Conservation (phyloP, 2,329 filamentous ascomycete genomes). For the Triangularia verruculosa region DNA sequence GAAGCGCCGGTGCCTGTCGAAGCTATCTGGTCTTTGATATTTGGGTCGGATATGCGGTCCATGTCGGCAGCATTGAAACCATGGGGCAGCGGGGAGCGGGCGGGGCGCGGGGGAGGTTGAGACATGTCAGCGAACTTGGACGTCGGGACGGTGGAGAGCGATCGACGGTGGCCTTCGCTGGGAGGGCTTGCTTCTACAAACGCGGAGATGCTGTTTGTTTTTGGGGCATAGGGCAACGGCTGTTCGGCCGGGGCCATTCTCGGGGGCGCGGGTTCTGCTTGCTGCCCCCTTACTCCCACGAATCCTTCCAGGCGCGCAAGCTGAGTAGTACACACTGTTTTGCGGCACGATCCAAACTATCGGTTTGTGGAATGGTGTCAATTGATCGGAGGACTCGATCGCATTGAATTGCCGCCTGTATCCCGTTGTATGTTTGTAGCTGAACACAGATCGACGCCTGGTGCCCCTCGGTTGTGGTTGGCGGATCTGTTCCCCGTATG, state of each 20-base stretch:
- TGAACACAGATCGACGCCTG: not conserved
- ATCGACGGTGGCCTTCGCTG: constrained; percentile 47
- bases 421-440: not conserved
- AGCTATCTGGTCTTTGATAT: constrained; percentile 57
- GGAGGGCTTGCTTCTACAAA: constrained; percentile 4
- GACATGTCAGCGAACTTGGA: constrained; percentile 59
- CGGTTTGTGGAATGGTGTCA: not conserved
- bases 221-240: constrained; percentile 1
- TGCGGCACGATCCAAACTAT: not conserved
- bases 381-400: not conserved
- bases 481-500: not conserved
- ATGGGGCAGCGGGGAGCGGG: constrained; percentile 53
- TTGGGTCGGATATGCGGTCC: constrained; percentile 57
- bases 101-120: constrained; percentile 46
- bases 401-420: not conserved
- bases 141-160: constrained; percentile 62
- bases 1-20: constrained; percentile 53
- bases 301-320: not conserved
- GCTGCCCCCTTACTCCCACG: not conserved
- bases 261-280: not conserved
- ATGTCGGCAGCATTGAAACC: constrained; percentile 29
- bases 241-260: constrained; percentile 6
- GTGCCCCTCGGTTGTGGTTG: not conserved
- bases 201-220: constrained; percentile 7
- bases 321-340: not conserved